Evolutionary conservation across 805 yeast species (phyloP).

Genomic region (Lipomyces japonicus): DNA sequence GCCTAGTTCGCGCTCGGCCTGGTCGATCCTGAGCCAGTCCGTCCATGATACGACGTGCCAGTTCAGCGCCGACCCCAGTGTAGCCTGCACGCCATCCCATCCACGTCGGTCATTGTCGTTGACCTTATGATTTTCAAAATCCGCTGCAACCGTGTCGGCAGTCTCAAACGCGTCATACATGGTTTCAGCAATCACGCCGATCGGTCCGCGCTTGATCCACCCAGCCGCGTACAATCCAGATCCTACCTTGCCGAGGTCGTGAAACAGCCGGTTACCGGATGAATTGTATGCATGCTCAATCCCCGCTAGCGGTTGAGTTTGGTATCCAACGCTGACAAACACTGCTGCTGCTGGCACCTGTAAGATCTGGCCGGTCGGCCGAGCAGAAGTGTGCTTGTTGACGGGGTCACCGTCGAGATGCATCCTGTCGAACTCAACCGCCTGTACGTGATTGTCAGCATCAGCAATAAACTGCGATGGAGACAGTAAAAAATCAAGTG

Average conservation of each 20-base stretch:
- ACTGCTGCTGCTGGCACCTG: conserved; percentile 55
- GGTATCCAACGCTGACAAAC: conserved; percentile 79
- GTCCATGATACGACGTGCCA: conserved; percentile 51
- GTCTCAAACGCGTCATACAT: conserved; percentile 79
- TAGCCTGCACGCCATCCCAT: conserved; percentile 34
- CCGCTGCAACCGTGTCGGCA: conserved; percentile 61
- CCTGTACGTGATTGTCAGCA: neutral
- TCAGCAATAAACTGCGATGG: conserved; percentile 53
- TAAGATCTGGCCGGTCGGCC: conserved; percentile 39
- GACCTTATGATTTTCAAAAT: conserved; percentile 34
- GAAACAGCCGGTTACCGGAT: conserved; percentile 38
- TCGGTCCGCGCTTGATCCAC: conserved; percentile 84
- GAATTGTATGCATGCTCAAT: conserved; percentile 48
- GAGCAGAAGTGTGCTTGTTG: conserved; percentile 39
- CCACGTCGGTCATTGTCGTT: conserved; percentile 30
- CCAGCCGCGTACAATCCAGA: conserved; percentile 74
- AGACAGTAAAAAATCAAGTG: conserved; percentile 61
- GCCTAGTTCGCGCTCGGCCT: conserved; percentile 53
- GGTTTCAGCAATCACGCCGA: conserved; percentile 87
- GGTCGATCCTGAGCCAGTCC: conserved; percentile 61
- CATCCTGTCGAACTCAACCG: conserved; percentile 33
- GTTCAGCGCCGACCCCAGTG: conserved; percentile 2
- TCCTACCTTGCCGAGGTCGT: conserved; percentile 15
- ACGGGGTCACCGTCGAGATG: conserved; percentile 47
- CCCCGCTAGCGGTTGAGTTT: conserved; percentile 61